Conservation (phyloP, 805 yeast species). For the Candida anglica region DNA sequence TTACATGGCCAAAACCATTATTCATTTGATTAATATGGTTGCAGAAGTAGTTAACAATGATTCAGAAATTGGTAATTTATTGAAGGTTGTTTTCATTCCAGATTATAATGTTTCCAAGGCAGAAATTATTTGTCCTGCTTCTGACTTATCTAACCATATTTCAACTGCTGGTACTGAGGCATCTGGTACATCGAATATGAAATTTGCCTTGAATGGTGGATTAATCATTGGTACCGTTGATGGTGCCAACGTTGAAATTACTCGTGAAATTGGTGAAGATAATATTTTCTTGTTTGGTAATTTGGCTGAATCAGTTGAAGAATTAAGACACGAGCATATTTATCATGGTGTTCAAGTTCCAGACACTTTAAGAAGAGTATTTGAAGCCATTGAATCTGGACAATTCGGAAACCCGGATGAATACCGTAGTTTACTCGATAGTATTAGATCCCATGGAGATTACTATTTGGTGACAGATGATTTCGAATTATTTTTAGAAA, state of each 20-base stretch:
- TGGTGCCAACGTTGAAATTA: slow-evolving; percentile 94
- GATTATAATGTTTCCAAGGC: slow-evolving; percentile 95
- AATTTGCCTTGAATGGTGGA: slow-evolving; percentile 92
- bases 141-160: slow-evolving; percentile 88
- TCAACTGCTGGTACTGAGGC: slow-evolving; percentile 98
- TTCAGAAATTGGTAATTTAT: slow-evolving; percentile 63
- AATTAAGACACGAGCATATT: slow-evolving; percentile 70
- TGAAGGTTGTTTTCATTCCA: slow-evolving; percentile 85
- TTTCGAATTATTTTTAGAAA: slow-evolving; percentile 80
- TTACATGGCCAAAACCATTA: slow-evolving; percentile 89
- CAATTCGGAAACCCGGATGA: slow-evolving; percentile 68
- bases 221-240: slow-evolving; percentile 92
- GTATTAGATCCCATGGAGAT: slow-evolving; percentile 73
- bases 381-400: slow-evolving; percentile 63
- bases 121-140: slow-evolving; percentile 84
- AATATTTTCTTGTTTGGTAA: slow-evolving; percentile 90
- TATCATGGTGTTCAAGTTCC: slow-evolving; percentile 60
- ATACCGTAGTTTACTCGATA: slow-evolving; percentile 63
- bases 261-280: slow-evolving; percentile 90
- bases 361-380: slow-evolving; percentile 56
- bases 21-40: slow-evolving; percentile 79
- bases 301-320: slow-evolving; percentile 86
- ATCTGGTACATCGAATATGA: slow-evolving; percentile 94
- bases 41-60: slow-evolving; percentile 79
- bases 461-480: slow-evolving; percentile 85